Base-by-base conservation (phyloP, 1,284 basidiomycete species). In the Ceratobasidium sp. region DNA sequence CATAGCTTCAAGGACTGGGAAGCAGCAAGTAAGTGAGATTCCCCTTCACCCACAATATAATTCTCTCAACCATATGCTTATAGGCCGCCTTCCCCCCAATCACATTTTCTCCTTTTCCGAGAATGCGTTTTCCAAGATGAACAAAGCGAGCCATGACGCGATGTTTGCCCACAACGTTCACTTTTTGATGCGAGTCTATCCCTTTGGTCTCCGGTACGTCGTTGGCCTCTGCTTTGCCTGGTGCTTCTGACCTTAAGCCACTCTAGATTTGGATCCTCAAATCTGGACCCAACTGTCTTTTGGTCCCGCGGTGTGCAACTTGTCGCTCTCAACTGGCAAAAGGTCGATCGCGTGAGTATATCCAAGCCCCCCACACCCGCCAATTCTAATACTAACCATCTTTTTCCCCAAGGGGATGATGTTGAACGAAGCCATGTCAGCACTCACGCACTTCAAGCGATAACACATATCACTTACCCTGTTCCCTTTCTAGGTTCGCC, bases 41-140 rank as follows among this genome's bases (percentile, higher is more conserved):
- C 18, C 41, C 18, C 14, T 8, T 16, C 38, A n/a, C n/a, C 20
- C 62, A 65, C 8, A 62, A 30, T 38, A 35, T n/a, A n/a, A 33
- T 41, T 44, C 1, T 65, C 62, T n/a, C 7, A 46, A 18, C 20
- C 23, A 46, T 60, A 48, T 38, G 33, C 35, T 16, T 44, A 44
- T 10, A 70, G 71, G 59, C 18, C 38, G 46, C 2, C 71, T 74
- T 7, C 71, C 71, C 3, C 30, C 71, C 5, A 74, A 74, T 38
- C 71, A 74, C 35, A 74, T 74, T n/a, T 74, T 74, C 27, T 74
- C 71, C 10, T 74, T 74, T 33, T 74, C 71, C 30, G 71, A 74
- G 44, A 62, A 50, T 3, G 71, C 71, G 0, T 74, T 74, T 52
- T 6, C 35, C 41, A 64, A 64, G 33, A 74, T 74, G 71, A 62